A percentile compares a stretch with the other conserved stretches of the same genome.
Conservation (phyloP, 805 yeast species). For the Priceomyces carsonii region DNA sequence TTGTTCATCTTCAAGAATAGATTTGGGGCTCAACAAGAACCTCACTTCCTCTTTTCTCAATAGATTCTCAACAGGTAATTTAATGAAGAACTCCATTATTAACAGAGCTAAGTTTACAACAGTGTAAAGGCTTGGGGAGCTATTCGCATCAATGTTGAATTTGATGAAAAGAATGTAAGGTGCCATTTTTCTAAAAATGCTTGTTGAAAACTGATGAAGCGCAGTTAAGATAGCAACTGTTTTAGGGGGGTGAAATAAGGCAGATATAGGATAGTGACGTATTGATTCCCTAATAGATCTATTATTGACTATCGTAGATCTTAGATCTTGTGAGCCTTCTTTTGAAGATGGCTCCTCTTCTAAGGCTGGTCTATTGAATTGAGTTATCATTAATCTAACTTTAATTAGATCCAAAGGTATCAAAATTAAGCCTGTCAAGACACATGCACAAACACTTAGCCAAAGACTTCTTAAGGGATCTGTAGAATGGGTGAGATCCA, state of each 20-base stretch:
- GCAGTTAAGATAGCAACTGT: conserved; percentile 47
- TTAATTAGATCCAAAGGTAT: conserved; percentile 83
- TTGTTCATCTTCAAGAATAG: conserved; percentile 33
- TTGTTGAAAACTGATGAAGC: conserved; percentile 59
- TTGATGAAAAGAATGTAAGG: conserved; percentile 62
- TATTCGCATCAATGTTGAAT: conserved; percentile 66
- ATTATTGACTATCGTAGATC: conserved; percentile 24
- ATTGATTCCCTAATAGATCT: conserved; percentile 76
- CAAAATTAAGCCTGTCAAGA: conserved; percentile 68
- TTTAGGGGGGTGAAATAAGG: conserved; percentile 58
- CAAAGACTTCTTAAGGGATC: conserved; percentile 70
- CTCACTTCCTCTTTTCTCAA: conserved; percentile 81
- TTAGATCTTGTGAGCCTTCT: conserved; percentile 1
- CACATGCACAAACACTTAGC: conserved; percentile 69
- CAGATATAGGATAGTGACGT: conserved; percentile 54
- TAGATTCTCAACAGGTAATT: conserved; percentile 85
- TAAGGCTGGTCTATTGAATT: conserved; percentile 39
- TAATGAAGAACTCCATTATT: conserved; percentile 66
- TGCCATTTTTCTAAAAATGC: conserved; percentile 63
- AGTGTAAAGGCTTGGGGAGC: conserved; percentile 61
- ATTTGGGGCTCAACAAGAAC: conserved; percentile 49
- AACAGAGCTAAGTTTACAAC: conserved; percentile 60
- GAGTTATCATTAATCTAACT: conserved; percentile 73
- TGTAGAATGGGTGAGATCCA: conserved; percentile 78
- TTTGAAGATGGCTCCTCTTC: conserved; percentile 6